Evolutionary conservation across 2,329 filamentous ascomycete species (phyloP), one percentile per base, ranked within the genome.

Genomic region (Botrytis cinerea): DNA sequence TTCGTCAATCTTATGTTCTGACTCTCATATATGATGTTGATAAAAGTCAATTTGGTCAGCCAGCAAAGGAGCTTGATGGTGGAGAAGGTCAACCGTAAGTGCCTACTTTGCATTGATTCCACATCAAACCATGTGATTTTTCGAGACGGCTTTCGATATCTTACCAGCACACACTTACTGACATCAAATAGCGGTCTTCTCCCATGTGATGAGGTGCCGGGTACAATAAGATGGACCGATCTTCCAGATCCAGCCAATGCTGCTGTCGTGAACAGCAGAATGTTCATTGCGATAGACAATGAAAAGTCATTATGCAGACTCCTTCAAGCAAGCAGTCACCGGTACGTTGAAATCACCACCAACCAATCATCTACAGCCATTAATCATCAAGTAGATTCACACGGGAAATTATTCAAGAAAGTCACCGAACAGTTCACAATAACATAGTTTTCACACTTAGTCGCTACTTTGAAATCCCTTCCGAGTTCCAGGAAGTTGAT

Each of bases 221-320:
- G 87, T 28, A 84, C 86, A 5, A 79, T 91, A 73, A 83, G 86
- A 62, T 91, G 88, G 87, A 86, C 83, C 9, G 89, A 91, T 76
- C 84, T 90, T 62, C 89, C 89, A 1, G 89, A 91, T 75, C 88
- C 88, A 25, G 75, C 74, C 32, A 75, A 68, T 20, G 60, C 71
- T 20, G 75, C 76, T 59, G 73, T 76, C 10, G 79, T 81, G 45
- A 81, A 81, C 51, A 80, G 78, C 57, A 77, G 80, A 45, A 66
- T 75, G 12, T 75, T 77, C 28, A 72, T 80, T 12, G 75, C 73
- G 20, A 81, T 81, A 63, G 78, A 79, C 14, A 77, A 79, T 46
- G 78, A 81, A 72, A 84, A 81, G 69, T 85, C 84, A 66, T 78
- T 90, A 12, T 83, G 83, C 4, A 82, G 82, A 3, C 78, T 88